phyloP scores from a whole-genome alignment of 352 stramenopile genomes.

The Globisporangium apiculatum region DNA sequence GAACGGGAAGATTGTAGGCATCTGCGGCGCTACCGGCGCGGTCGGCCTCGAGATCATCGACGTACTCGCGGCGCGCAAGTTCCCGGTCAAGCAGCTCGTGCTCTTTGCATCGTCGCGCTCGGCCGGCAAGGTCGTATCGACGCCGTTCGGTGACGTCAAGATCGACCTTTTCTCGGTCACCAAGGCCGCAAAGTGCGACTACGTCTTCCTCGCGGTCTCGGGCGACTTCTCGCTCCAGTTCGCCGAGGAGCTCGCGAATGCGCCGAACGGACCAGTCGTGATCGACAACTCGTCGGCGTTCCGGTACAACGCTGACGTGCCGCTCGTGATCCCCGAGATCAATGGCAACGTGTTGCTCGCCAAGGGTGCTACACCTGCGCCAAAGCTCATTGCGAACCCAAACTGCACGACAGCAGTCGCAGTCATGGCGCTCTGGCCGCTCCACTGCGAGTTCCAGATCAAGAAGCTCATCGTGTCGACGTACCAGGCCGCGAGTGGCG shows the following conservation, averaged over 20 bases:
- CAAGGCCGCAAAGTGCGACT: constrained; percentile 89
- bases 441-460: constrained; percentile 95
- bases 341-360: constrained; percentile 84
- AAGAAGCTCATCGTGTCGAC: constrained; percentile 95
- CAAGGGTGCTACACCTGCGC: constrained; percentile 31
- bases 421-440: constrained; percentile 94
- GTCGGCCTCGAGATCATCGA: constrained; percentile 96
- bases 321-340: constrained; percentile 94
- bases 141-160: constrained; percentile 88
- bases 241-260: constrained; percentile 85
- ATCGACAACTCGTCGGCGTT: constrained; percentile 99
- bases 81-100: constrained; percentile 89
- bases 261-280: constrained; percentile 86
- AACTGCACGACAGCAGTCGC: constrained; percentile 98
- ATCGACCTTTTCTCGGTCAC: constrained; percentile 95
- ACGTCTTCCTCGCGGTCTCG: constrained; percentile 96
- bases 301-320: constrained; percentile 86
- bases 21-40: constrained; percentile 87
- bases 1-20: constrained; percentile 63
- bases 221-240: constrained; percentile 96
- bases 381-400: constrained; percentile 97
- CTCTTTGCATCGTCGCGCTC: constrained; percentile 94
- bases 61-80: constrained; percentile 79
- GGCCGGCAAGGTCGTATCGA: constrained; percentile 87
- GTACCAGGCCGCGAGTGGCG: constrained; percentile 92